These are phyloP conservation scores for Zygotorulaspora chibaensis DNA, from an alignment of 805 yeast genomes.

Conservation along the genomic window DNA sequence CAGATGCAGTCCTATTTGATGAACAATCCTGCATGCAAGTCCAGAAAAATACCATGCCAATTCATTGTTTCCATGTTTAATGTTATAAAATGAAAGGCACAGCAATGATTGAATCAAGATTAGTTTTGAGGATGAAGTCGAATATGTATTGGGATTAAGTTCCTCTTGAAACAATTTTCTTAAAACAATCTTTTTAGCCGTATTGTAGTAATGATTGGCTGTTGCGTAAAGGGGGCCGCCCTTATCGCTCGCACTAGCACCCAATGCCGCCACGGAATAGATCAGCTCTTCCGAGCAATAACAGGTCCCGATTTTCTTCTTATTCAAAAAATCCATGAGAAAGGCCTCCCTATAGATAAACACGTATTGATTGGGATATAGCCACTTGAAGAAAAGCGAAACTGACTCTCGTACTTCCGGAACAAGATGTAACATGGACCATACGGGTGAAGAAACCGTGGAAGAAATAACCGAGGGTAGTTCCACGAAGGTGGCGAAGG, in stretches of 20 bases:
- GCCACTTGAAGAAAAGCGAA: conserved; percentile 46
- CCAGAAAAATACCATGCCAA: conserved; percentile 56
- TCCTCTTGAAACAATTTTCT: conserved; percentile 28
- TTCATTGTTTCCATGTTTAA: conserved; percentile 47
- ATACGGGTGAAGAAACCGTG: neutral
- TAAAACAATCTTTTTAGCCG: conserved; percentile 40
- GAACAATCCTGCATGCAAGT: conserved; percentile 52
- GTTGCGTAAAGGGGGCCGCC: conserved; percentile 30
- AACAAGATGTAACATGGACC: conserved; percentile 2
- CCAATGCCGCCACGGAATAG: conserved; percentile 48
- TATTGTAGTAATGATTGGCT: conserved; percentile 39
- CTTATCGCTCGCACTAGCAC: conserved; percentile 42
- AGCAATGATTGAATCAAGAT: conserved; percentile 48
- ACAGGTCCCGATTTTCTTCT: conserved; percentile 15
- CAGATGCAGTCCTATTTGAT: conserved; percentile 51
- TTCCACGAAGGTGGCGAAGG: neutral
- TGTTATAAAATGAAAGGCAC: conserved; percentile 48
- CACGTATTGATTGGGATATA: conserved; percentile 52
- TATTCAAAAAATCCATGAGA: conserved; percentile 45
- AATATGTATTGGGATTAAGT: neutral
- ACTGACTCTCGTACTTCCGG: conserved; percentile 12
- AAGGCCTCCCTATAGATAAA: conserved; percentile 53
- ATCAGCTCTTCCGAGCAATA: conserved; percentile 49
- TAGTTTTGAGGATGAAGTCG: conserved; percentile 37
- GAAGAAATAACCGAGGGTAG: neutral